phyloP scores from a whole-genome alignment of 2,329 filamentous ascomycete genomes.

The Lachnellula cervina region DNA sequence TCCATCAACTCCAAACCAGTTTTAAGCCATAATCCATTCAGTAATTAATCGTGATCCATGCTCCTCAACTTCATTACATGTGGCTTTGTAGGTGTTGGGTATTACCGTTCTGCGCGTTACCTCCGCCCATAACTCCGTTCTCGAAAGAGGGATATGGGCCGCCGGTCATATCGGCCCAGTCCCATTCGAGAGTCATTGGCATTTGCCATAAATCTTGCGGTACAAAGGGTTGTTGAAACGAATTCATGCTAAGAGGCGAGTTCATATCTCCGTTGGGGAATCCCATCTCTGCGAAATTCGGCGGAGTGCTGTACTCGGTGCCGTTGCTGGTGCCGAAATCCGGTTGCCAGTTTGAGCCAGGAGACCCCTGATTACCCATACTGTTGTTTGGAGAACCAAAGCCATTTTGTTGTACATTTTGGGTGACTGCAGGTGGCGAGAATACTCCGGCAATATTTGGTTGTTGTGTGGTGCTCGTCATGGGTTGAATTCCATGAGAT shows the following conservation, averaged over 20 bases:
- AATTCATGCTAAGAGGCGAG: conserved; percentile 32
- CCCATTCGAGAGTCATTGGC: conserved; percentile 88
- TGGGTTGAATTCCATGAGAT: conserved; percentile 19
- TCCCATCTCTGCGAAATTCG: conserved; percentile 23
- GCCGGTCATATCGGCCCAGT: conserved; percentile 65
- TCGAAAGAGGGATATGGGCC: conserved; percentile 60
- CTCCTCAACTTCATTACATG: conserved; percentile 4
- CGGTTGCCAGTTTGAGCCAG: conserved; percentile 19
- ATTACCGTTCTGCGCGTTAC: conserved; percentile 19
- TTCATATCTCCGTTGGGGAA: conserved; percentile 25
- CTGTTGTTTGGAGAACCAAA: conserved; percentile 21
- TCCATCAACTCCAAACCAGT: not conserved
- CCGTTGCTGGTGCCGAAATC: conserved; percentile 15
- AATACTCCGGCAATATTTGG: conserved; percentile 26
- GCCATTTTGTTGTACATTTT: conserved; percentile 26
- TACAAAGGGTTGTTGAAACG: conserved; percentile 80
- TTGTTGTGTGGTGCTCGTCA: conserved; percentile 17
- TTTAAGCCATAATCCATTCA: not conserved
- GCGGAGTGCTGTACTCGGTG: conserved; percentile 23
- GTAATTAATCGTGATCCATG: not conserved
- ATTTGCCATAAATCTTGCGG: conserved; percentile 93
- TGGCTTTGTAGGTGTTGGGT: conserved; percentile 25
- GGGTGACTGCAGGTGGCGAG: conserved; percentile 20
- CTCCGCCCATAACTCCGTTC: conserved; percentile 42
- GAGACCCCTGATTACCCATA: conserved; percentile 17